Evolutionary conservation across 352 stramenopile genomes (phyloP).

Genomic region (Pythium utonaiense): DNA sequence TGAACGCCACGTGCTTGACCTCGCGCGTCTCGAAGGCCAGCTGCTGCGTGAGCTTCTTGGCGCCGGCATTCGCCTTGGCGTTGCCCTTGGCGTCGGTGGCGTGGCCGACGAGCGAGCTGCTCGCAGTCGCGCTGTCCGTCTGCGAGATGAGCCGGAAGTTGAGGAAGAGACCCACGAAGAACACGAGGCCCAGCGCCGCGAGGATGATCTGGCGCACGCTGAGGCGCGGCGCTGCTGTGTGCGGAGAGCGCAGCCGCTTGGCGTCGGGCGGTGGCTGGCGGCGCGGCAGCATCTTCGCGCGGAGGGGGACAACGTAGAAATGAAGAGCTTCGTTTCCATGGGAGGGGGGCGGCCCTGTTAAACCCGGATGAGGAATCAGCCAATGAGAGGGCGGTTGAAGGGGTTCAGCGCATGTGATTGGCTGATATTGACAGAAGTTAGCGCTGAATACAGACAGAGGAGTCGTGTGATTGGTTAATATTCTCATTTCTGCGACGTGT

Average conservation of each 20-base stretch:
- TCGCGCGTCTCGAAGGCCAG: conserved; percentile 41
- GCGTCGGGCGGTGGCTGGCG: conserved; percentile 38
- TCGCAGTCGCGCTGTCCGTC: conserved; percentile 1
- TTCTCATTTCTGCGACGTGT: conserved; percentile 15
- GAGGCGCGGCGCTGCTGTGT: conserved; percentile 17
- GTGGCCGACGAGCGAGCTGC: conserved; percentile 25
- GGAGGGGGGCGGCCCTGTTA: neutral
- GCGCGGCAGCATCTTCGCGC: conserved; percentile 46
- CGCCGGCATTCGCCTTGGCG: neutral
- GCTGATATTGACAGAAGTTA: neutral
- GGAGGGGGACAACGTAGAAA: neutral
- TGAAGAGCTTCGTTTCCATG: neutral
- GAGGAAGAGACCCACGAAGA: conserved; percentile 55
- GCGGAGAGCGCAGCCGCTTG: conserved; percentile 24
- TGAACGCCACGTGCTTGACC: conserved; percentile 70
- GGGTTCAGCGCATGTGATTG: neutral
- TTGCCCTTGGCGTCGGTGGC: conserved; percentile 1
- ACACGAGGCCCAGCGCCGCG: conserved; percentile 33
- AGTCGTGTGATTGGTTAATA: conserved; percentile 14
- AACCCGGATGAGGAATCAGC: conserved; percentile 10
- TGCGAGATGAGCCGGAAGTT: conserved; percentile 64
- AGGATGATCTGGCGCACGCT: conserved; percentile 28
- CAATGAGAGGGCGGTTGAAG: conserved; percentile 5
- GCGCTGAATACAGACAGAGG: neutral
- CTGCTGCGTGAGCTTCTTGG: conserved; percentile 25